Evolutionary conservation across 129 eudicot genomes (phyloP), one percentile per base, ranked within the genome.

Genomic region (Glebionis coronaria): DNA sequence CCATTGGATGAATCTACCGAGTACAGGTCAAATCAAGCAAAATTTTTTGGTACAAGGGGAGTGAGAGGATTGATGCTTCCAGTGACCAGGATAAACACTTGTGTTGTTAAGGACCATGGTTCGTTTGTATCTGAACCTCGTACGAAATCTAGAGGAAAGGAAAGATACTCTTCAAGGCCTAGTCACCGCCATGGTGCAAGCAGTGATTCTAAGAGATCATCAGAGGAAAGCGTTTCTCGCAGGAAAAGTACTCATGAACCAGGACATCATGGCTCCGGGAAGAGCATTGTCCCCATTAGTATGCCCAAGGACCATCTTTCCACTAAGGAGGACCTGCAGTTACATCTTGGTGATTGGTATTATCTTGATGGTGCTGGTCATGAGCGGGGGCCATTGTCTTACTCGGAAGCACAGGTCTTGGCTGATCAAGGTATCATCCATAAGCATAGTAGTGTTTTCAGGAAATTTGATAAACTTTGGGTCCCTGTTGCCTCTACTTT

Each of bases 351-450:
- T 79, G 99, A 86, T 29, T 93, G 99, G 99, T 93, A 78, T 76
- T 89, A 78, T 73, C 95, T 88, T 70, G 96, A 89, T 75, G 99
- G 99, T 31, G 81, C 89, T 52, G 99, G 99, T 60, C 97, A 82
- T 82, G 99, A 93, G 78, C 87, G 76, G 68, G 99, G 99, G 27
- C 99, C 99, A 12, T 71, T 84, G 50, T 79, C 87, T 12, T 82
- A 71, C 66, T 72, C 84, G 4, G 92, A 83, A 83, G 74, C 86
- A 45, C 95, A 80, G 42, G 58, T 50, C 10, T 63, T 93, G 85
- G 97, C 85, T 60, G 95, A 88, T 72, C 89, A 86, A 81, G 97
- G 99, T 69, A 67, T 79, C 55, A 64, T 93, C 44, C 87, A 82
- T 77, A 81, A 78, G 72, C 65, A 79, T 19, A 84, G 83, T 65